These are phyloP conservation scores for Diaporthe sp. DNA, from an alignment of 2,329 filamentous ascomycete species.

Conservation along the genomic window DNA sequence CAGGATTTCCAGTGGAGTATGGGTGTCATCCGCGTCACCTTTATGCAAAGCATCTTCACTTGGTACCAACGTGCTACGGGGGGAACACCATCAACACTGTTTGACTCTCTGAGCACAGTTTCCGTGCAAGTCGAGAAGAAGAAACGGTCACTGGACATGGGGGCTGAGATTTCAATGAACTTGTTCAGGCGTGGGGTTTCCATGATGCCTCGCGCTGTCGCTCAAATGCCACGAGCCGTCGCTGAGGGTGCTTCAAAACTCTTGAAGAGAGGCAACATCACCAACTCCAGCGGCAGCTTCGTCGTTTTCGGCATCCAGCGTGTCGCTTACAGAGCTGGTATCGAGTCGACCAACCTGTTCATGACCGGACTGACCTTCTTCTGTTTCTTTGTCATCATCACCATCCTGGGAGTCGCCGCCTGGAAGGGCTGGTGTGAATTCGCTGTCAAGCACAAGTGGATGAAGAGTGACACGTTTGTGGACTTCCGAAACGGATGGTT, in stretches of 20 bases:
- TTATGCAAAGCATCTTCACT: conserved; percentile 89
- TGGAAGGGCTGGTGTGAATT: conserved; percentile 89
- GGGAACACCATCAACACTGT: conserved; percentile 83
- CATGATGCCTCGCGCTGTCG: conserved; percentile 61
- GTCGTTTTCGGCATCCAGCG: conserved; percentile 87
- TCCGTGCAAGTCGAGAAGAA: conserved; percentile 88
- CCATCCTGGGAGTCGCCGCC: conserved; percentile 77
- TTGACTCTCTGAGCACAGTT: conserved; percentile 79
- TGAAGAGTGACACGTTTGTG: conserved; percentile 87
- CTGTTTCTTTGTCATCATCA: conserved; percentile 83
- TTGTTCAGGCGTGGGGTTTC: conserved; percentile 69
- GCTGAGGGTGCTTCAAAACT: conserved; percentile 50
- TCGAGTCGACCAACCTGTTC: conserved; percentile 94
- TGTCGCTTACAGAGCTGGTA: conserved; percentile 86
- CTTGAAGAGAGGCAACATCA: conserved; percentile 69
- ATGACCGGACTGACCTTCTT: conserved; percentile 93
- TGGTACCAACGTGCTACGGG: conserved; percentile 98
- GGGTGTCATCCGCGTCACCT: conserved; percentile 91
- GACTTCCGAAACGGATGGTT: conserved; percentile 97
- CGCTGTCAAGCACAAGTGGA: conserved; percentile 80
- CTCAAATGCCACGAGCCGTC: conserved; percentile 45
- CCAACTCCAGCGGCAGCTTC: conserved; percentile 68
- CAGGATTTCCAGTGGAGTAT: conserved; percentile 99
- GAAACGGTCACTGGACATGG: conserved; percentile 45
- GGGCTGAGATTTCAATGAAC: conserved; percentile 53